Base-by-base conservation (phyloP, 768 basidiomycete genomes). In the Trametopsis cervina region DNA sequence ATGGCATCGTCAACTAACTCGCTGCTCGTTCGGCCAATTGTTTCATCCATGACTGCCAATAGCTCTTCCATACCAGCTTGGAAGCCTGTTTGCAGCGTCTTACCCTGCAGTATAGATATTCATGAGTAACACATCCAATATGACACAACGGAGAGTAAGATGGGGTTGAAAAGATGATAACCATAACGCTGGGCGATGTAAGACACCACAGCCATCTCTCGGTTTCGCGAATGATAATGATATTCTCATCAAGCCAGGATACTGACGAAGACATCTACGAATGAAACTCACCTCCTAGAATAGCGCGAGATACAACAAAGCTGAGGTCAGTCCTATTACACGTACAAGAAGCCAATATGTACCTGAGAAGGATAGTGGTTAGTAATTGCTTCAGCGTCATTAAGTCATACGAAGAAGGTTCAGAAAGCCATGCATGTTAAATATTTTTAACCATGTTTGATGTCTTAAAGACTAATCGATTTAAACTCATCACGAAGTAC, bases 391-490 rank as follows among this genome's bases (percentile, higher is more conserved):
- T n/a, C n/a, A n/a, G n/a, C n/a, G n/a, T n/a, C n/a, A n/a, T n/a
- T n/a, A n/a, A n/a, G n/a, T n/a, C n/a, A n/a, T n/a, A 39, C 45
- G 44, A 20, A 42, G 46, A 51, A 52, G 50, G 26, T 27, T 67
- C 65, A 67, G 64, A 68, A 66, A 68, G 65, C 61, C 64, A 70
- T 65, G 64, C 64, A 69, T 69, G 63, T 64, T 56, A 47, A 55
- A 46, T 50, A 57, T 62, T 61, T 79, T 69, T 79, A 88, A 89
- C 85, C 87, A 88, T 77, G 68, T 63, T 53, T 54, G 9, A 53
- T 59, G 83, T 89, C 89, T 89, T 83, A 66, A 90, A 90, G 89
- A 94, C 89, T 93, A 94, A 94, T 93, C 91, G 84, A 75, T 76
- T 67, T 76, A 67, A 66, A 66, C 69, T 77, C 75, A 75, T 80